Base-by-base conservation (phyloP, 1,284 basidiomycete species). In the Gastroboletus turbinatus region DNA sequence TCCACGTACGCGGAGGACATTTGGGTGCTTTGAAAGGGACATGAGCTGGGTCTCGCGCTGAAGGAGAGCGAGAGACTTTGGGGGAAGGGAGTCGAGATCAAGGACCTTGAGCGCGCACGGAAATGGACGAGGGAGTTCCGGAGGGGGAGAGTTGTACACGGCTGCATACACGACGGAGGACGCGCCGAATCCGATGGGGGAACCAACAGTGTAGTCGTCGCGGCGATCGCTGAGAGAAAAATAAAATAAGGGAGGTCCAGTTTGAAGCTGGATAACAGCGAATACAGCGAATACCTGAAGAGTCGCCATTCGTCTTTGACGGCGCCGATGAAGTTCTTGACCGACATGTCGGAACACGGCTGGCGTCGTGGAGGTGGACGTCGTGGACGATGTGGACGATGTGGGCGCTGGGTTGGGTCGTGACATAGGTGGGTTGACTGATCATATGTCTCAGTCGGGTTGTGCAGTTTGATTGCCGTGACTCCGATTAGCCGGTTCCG, bases 1-100 rank as follows among this genome's bases (percentile, higher is more conserved):
- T 13, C 93, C 93, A 62, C 94, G 85, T 2, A 96, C 94, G 55
- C 92, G 85, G 19, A 96, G 79, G 7, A 96, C 91, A 63, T 96
- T 94, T 27, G 93, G 92, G 62, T 96, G 93, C 68, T 96, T 96
- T n/a, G 87, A 91, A 3, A 96, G 79, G 3, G 91, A 93, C 94
- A 96, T 96, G 46, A 96, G 80, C 53, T 91, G 91, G 0, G 94
- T 95, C 73, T 96, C 94, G 52, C 91, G 80, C 61, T 88, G 85
- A 11, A 94, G 79, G 39, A 90, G 82, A 14, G 79, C 76, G 27
- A 92, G 77, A 0, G 90, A 83, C 46, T 79, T 80, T 2, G 77
- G 87, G 1, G 87, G 84, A 32, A 90, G 81, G 43, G 80, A 78
- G 69, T 96, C 93, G 52, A 96, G 84, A 68, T 96, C 92, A 53